Evolutionary conservation across 108 stramenopile species (phyloP), one percentile per base, ranked within the genome.

Genomic region (Nitzschia sp.): DNA sequence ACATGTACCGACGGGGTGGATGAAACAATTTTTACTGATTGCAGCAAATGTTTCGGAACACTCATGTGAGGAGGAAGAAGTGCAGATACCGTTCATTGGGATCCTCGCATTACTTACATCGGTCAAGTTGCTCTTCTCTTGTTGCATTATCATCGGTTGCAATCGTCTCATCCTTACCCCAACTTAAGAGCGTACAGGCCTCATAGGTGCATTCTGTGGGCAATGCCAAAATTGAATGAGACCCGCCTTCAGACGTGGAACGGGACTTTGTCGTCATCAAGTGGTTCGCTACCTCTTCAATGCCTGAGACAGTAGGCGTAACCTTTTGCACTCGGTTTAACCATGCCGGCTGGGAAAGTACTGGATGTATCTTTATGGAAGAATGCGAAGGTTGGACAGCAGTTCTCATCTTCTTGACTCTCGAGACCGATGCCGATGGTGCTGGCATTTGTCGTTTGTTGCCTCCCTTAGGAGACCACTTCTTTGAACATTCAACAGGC

Each of bases 181-280:
- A 62, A 2, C 23, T 45, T 21, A 62, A 6, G 42, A 62, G 38
- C n/a, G 24, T 34, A 27, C 61, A 62, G 8, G 33, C 33, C 5
- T 62, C 61, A 42, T 62, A 62, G n/a, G 61, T 62, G 9, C 61
- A 62, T 46, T 62, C 61, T 17, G 61, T 62, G 19, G 61, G 61
- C 1, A 62, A 21, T 2, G 61, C 61, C 15, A 62, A n/a, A 45
- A 34, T 34, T 3, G 61, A 42, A 45, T 62, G 42, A 5, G 49
- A 21, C 33, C 21, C 61, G 6, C 9, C 33, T 1, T 15, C 15
- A 42, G 61, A 6, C 13, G 24, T 42, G 3, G 2, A 3, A 6
- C 33, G 17, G 46, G 35, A 42, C n/a, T 51, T 51, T 19, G 49
- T 51, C 24, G 13, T 0, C 6, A 25, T 36, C 38, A 62, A 46